Evolutionary conservation across 805 yeast species (phyloP).

Genomic region (Candida taoyuanica): DNA sequence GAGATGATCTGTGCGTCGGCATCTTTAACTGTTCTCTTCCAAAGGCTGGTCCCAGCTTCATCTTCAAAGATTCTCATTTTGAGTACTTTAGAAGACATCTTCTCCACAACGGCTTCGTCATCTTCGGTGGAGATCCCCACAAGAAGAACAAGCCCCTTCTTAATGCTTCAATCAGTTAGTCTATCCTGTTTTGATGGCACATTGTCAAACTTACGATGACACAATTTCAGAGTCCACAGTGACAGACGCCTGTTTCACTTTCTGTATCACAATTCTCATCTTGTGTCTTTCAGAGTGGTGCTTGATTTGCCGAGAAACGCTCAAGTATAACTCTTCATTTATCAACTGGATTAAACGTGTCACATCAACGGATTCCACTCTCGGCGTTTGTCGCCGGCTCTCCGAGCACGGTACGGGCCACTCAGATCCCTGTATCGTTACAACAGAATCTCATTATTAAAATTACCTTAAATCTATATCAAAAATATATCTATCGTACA

Average conservation of each 20-base stretch:
- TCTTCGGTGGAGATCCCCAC: constrained; percentile 84
- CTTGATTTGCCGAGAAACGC: too few species aligned
- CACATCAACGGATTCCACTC: not conserved
- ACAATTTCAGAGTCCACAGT: constrained; percentile 68
- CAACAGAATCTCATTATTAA: too few species aligned
- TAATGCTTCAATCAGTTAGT: constrained; percentile 37
- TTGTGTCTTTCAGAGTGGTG: too few species aligned
- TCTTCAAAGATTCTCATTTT: constrained; percentile 72
- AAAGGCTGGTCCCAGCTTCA: constrained; percentile 55
- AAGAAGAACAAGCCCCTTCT: constrained; percentile 69
- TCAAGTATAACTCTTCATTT: too few species aligned
- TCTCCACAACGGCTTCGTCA: constrained; percentile 65
- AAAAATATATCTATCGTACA: constrained; percentile 2
- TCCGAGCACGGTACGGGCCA: not conserved
- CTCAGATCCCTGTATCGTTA: too few species aligned
- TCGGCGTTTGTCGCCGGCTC: not conserved
- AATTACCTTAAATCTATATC: too few species aligned
- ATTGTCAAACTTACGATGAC: constrained; percentile 44
- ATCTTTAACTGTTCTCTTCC: constrained; percentile 71
- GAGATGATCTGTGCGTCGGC: constrained; percentile 67
- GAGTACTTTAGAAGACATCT: constrained; percentile 61
- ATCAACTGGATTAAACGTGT: too few species aligned
- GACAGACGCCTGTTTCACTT: constrained; percentile 86
- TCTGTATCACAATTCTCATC: constrained; percentile 90
- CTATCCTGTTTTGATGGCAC: not conserved